Base-by-base conservation (phyloP, 1,284 basidiomycete species). In the Fomitopsis schrenkii region DNA sequence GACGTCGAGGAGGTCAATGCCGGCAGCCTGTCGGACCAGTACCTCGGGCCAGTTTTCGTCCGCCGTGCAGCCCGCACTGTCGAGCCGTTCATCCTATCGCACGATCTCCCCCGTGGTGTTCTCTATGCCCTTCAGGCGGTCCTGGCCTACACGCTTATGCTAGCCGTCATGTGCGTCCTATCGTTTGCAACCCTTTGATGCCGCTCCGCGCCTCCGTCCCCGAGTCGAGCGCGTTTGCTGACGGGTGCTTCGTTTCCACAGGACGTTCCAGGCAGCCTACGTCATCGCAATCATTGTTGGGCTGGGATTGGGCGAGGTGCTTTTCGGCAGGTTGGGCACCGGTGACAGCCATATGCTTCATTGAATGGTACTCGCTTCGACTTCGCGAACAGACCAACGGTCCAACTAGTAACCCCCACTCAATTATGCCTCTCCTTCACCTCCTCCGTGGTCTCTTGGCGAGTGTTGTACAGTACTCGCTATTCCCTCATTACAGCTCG, bases 241-340 rank as follows among this genome's bases (percentile, higher is more conserved):
- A 28, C 28, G 50, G 10, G 17, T 15, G 19, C 26, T 22, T 40
- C 48, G 15, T 53, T 62, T 62, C 38, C 58, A 56, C 63, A 92
- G 90, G 90, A 88, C 89, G 5, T 91, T 87, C 72, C 85, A 91
- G 65, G 87, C 80, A 17, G 84, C 82, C 8, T 92, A 82, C 66
- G 77, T 91, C 57, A 83, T 91, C 19, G 79, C 86, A 26, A 83
- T 91, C 61, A 68, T 91, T 19, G 60, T 80, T 3, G 89, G 88
- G 8, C 71, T 88, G 40, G 86, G 83, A 17, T 69, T 86, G 41
- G 90, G 90, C 38, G 90, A 91, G 72, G 72, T 84, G 15, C 58
- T 87, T 44, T 90, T 90, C 68, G 88, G 89, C 9, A 78, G 86
- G 59, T 67, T 80, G 35, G 78, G 74, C 57, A 74, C 62, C 62